These are phyloP conservation scores for Fraxinus excelsior DNA, from an alignment of 257 asterid genomes.

Conservation along the genomic window DNA sequence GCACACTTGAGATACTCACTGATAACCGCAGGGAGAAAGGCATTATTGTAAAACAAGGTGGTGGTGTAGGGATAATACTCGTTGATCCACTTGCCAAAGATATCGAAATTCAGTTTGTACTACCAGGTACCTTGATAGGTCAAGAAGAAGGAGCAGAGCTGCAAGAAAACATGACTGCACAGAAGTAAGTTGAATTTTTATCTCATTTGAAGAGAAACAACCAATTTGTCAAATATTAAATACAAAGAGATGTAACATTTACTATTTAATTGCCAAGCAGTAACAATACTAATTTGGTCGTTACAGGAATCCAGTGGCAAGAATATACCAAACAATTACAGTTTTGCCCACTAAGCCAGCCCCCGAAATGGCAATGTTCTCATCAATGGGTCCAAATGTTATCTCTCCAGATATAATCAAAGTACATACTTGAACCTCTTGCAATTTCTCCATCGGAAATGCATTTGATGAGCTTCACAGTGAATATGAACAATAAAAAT, in stretches of 20 bases:
- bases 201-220: slow-evolving; percentile 4
- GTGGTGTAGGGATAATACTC: slow-evolving; percentile 52
- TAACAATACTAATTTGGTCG: neutral
- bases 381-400: slow-evolving; percentile 58
- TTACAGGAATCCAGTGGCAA: slow-evolving; percentile 57
- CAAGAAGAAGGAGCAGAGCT: slow-evolving; percentile 47
- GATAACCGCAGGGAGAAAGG: slow-evolving; percentile 37
- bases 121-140: slow-evolving; percentile 40
- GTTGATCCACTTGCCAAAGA: slow-evolving; percentile 48
- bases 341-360: slow-evolving; percentile 42
- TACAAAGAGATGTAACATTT: slow-evolving; percentile 5
- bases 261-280: neutral
- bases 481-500: neutral
- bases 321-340: slow-evolving; percentile 40
- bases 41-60: slow-evolving; percentile 36
- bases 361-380: slow-evolving; percentile 54
- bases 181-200: slow-evolving; percentile 38
- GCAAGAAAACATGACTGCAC: slow-evolving; percentile 37
- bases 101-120: slow-evolving; percentile 34
- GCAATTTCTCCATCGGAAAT: slow-evolving; percentile 1
- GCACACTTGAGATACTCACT: slow-evolving; percentile 30
- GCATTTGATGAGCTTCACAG: neutral
- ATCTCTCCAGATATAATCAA: slow-evolving; percentile 60
- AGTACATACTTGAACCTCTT: slow-evolving; percentile 26
- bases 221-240: neutral